phyloP scores from a whole-genome alignment of 1,139 yeast genomes.

The Yamadazyma oceani region DNA sequence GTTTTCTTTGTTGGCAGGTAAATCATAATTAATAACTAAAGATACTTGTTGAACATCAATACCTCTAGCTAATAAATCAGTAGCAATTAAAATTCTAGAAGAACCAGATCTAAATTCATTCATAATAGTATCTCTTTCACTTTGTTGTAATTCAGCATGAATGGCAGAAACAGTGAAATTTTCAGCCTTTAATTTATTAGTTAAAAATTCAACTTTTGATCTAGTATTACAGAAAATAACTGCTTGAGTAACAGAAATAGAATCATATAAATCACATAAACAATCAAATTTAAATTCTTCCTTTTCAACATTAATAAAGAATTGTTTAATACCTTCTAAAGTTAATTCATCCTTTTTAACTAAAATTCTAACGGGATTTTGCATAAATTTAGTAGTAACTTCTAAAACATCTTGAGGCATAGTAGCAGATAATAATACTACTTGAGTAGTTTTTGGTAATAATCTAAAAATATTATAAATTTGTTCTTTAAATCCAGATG shows the following conservation, averaged over 20 bases:
- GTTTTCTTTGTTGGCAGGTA: slow-evolving; percentile 97
- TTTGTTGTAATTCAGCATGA: slow-evolving; percentile 97
- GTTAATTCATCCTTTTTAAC: slow-evolving; percentile 98
- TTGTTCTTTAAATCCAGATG: slow-evolving; percentile 96
- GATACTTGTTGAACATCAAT: slow-evolving; percentile 99
- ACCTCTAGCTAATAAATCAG: slow-evolving; percentile 99
- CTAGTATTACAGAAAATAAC: slow-evolving; percentile 99
- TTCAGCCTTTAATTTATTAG: slow-evolving; percentile 80
- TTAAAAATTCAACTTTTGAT: slow-evolving; percentile 92
- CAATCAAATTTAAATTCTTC: slow-evolving; percentile 95
- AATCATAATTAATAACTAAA: slow-evolving; percentile 94
- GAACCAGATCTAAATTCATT: slow-evolving; percentile 98
- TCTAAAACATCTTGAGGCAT: slow-evolving; percentile 97
- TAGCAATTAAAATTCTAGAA: slow-evolving; percentile 93
- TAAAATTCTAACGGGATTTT: slow-evolving; percentile 93
- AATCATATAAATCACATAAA: slow-evolving; percentile 94
- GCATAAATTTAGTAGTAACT: slow-evolving; percentile 95
- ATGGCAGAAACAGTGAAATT: slow-evolving; percentile 96
- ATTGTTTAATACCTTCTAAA: slow-evolving; percentile 97
- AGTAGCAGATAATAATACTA: slow-evolving; percentile 94
- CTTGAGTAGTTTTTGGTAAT: slow-evolving; percentile 94
- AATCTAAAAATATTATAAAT: slow-evolving; percentile 94
- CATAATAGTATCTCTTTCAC: slow-evolving; percentile 97
- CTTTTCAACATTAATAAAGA: slow-evolving; percentile 89
- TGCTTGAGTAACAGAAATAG: slow-evolving; percentile 97